Evolutionary conservation across 495 filamentous ascomycete genomes (phyloP).

Genomic region (Oidiodendron maius): DNA sequence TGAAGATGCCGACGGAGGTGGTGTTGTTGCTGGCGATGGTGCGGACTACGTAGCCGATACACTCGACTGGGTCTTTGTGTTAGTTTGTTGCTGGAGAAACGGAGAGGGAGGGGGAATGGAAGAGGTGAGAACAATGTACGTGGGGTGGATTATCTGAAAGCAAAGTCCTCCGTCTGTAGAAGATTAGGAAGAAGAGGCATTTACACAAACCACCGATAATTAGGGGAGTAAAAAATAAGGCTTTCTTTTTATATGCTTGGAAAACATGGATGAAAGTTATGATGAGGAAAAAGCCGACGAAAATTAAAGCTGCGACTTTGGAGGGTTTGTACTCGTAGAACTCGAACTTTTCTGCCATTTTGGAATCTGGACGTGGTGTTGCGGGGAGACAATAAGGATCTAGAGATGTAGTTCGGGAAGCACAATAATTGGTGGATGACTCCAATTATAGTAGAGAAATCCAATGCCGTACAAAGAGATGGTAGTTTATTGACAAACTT

Average conservation of each 20-base stretch:
- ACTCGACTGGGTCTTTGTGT: constrained; percentile 26
- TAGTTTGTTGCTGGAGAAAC: neutral
- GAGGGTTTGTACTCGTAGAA: constrained; percentile 40
- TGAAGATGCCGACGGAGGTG: constrained; percentile 33
- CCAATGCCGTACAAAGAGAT: no score
- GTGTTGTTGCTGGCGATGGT: constrained; percentile 30
- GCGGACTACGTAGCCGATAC: constrained; percentile 38
- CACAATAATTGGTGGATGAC: no score
- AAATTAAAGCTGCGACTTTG: constrained; percentile 38
- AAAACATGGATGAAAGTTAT: constrained; percentile 39
- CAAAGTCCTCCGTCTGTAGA: no score
- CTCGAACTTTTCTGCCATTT: no score
- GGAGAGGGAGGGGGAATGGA: neutral
- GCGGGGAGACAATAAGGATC: no score
- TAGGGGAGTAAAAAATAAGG: constrained; percentile 55
- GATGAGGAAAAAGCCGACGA: constrained; percentile 42
- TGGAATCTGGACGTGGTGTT: no score
- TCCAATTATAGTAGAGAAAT: no score
- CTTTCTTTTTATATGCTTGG: constrained; percentile 37
- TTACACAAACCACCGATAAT: constrained; percentile 51
- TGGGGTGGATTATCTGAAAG: neutral
- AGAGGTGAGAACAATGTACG: neutral
- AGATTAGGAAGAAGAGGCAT: neutral
- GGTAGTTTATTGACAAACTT: no score
- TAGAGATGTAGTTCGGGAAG: no score